Evolutionary conservation across 805 yeast genomes (phyloP), one percentile per base, ranked within the genome.

Genomic region (Suhomyces prunicola): DNA sequence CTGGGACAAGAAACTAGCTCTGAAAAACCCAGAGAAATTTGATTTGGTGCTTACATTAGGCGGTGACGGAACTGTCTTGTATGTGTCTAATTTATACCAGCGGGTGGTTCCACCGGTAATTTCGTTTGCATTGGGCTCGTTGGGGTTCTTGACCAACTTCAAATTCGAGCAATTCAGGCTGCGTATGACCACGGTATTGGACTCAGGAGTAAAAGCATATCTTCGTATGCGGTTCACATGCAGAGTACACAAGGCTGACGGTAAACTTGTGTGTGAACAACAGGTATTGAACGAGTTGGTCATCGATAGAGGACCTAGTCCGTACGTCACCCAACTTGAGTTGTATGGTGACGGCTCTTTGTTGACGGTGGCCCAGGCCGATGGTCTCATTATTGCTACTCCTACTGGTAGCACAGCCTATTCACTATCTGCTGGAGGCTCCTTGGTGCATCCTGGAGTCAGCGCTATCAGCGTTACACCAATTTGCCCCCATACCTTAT

Each of bases 391-490:
- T 52, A 79, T 92, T 33, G 96, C 97, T 0, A 91, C 97, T 0
- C 97, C 97, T 3, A 91, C 97, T 0, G 97, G 97, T 0, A 90
- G 97, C 1, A 93, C 98, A 0, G 98, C 98, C 0, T 93, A 93
- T 68, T 91, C 97, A 0, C 75, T 93, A 48, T 87, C 96, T 44
- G 97, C 98, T 0, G 97, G 97, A 12, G 98, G 98, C 1, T 87
- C 97, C 0, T 78, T 93, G 48, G 96, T 93, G 4, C 97, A 92
- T 62, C 97, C 98, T 0, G 91, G 90, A 31, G 96, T 93, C 13
- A 87, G 91, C 55, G 97, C 97, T 8, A 88, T 92, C 29, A 85
- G 91, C 52, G 91, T 93, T 6, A 91, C 98, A 0, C 98, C 98
- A 0, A 91, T 93, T 54, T 93, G 98, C 66, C 97, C 98, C 1